Conservation (phyloP, 2,329 filamentous ascomycete genomes). For the Thielaviopsis punctulata region DNA sequence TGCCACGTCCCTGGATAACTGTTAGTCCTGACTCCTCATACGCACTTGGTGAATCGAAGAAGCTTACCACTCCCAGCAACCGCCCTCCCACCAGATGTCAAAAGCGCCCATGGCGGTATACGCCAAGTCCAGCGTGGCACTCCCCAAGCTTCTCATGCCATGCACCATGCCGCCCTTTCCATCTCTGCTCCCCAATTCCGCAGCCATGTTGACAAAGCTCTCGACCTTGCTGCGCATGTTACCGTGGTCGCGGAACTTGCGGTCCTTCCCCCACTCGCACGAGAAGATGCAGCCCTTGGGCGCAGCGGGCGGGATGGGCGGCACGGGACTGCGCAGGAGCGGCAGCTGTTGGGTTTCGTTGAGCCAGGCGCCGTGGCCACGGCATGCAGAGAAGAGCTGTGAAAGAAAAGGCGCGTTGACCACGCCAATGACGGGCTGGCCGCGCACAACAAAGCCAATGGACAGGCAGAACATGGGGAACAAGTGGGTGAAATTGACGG, state of each 20-base stretch:
- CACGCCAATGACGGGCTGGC: slow-evolving; percentile 47
- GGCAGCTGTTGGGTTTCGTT: slow-evolving; percentile 48
- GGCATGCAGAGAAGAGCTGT: slow-evolving; percentile 52
- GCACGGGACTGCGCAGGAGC: slow-evolving; percentile 42
- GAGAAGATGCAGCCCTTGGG: slow-evolving; percentile 55
- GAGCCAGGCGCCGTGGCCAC: slow-evolving; percentile 50
- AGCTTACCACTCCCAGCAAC: slow-evolving; percentile 59
- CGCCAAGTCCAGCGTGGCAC: slow-evolving; percentile 56
- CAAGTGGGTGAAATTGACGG: slow-evolving; percentile 65
- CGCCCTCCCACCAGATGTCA: slow-evolving; percentile 72
- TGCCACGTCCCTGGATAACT: slow-evolving; percentile 47
- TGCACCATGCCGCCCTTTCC: slow-evolving; percentile 67
- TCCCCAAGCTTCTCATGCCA: slow-evolving; percentile 54
- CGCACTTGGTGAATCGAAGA: neutral
- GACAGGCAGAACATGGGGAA: slow-evolving; percentile 72
- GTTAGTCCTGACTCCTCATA: neutral
- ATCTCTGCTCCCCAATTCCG: slow-evolving; percentile 41
- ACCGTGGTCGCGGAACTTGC: slow-evolving; percentile 45
- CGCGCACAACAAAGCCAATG: slow-evolving; percentile 47
- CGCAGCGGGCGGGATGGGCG: slow-evolving; percentile 44
- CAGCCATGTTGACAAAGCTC: slow-evolving; percentile 59
- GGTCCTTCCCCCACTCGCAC: slow-evolving; percentile 68
- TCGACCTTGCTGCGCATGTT: slow-evolving; percentile 57
- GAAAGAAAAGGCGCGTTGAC: slow-evolving; percentile 55
- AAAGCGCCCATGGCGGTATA: slow-evolving; percentile 60